Evolutionary conservation across 2,329 filamentous ascomycete species (phyloP), one percentile per base, ranked within the genome.

Genomic region (Diplocarpon rosae): DNA sequence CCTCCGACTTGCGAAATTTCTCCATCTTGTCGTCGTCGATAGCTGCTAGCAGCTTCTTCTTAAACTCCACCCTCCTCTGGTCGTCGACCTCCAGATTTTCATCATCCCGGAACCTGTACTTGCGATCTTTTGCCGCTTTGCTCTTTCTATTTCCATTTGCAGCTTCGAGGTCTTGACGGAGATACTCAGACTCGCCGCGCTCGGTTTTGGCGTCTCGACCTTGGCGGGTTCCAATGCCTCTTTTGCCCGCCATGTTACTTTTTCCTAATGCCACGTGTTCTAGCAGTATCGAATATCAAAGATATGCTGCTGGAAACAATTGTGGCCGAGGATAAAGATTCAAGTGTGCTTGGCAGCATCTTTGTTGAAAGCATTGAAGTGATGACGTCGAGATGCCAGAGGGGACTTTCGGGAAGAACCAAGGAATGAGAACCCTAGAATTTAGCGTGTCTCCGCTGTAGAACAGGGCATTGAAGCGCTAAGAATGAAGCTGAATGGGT

Each of bases 51-150:
- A 56, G 31, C 27, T 48, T 52, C 24, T 32, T 51, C 42, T 55
- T 55, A 29, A 56, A 56, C 34, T 52, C 45, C 6, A 55, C 49
- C 11, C 54, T 37, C 27, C 54, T 41, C 39, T 50, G 49, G 42
- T 56, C 52, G 40, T 56, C 54, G 5, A 45, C 36, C 28, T 56
- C 54, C 9, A 55, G 28, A 6, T 46, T 27, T 14, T 37, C 42
- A 31, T 52, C 27, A 29, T 54, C 51, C 24, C 54, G 33, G 40
- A 56, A 56, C 13, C 54, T 37, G 17, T 56, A 52, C 20, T 49
- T 56, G 2, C 50, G 42, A 40, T 55, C 52, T n/a, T 47, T 44
- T 12, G 33, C 13, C 35, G 35, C 35, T 9, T 37, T 10, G 20
- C 17, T 16, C 12, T 20, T 20, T 15, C 35, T 4, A 24, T 24